A percentile compares a stretch with the other conserved stretches of the same genome.
Evolutionary conservation across 495 filamentous ascomycete species (phyloP).

Genomic region (Neurospora intermedia): DNA sequence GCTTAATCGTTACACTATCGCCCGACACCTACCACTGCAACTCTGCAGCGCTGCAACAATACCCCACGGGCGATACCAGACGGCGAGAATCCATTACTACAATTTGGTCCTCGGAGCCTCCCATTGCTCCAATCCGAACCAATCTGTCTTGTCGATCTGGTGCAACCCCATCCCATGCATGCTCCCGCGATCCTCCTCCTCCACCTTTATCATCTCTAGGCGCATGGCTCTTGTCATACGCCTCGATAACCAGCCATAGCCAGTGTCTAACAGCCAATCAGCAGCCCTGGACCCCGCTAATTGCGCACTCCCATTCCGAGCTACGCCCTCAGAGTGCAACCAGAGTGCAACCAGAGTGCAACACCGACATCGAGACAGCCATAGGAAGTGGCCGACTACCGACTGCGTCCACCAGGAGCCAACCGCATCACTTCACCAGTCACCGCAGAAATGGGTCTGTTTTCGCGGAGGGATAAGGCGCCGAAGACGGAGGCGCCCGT

Average conservation of each 20-base stretch:
- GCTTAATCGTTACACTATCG: not conserved
- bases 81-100: not conserved
- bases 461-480: slow-evolving; percentile 38
- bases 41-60: not conserved
- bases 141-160: not conserved
- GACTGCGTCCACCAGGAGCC: slow-evolving; percentile 1
- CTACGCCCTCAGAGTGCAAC: slow-evolving; percentile 9
- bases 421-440: slow-evolving; percentile 2
- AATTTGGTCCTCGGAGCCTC: not conserved
- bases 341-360: slow-evolving; percentile 8
- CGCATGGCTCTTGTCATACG: not conserved
- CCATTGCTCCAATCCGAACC: not conserved
- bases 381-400: slow-evolving; percentile 6
- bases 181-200: not conserved
- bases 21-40: not conserved
- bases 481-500: slow-evolving; percentile 27
- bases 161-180: not conserved
- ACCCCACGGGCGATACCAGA: not conserved
- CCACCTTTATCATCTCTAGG: not conserved
- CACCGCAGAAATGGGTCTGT: slow-evolving; percentile 36
- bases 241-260: not conserved
- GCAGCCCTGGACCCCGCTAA: not conserved
- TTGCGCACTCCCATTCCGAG: slow-evolving; percentile 5
- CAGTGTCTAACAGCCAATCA: slow-evolving; percentile 6
- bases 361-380: not conserved